Evolutionary conservation across 228 moss, liverwort and hornwort species (phyloP).

Genomic region (Sphagnum fallax): DNA sequence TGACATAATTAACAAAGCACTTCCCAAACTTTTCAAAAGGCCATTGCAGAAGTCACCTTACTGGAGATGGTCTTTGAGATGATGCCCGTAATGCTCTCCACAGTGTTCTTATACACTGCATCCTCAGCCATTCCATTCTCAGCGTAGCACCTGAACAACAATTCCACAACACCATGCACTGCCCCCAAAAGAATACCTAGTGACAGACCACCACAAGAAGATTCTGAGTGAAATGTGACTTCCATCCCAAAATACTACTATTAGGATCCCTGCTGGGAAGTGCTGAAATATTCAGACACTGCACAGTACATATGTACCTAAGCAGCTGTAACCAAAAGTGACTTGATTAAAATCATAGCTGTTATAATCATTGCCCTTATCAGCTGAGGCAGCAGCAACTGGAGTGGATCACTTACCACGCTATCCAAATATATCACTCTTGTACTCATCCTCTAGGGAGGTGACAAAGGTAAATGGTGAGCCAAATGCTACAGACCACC

Average conservation of each 20-base stretch:
- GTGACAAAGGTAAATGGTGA: slow-evolving; percentile 95
- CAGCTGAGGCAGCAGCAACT: no score
- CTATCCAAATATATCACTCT: slow-evolving; percentile 94
- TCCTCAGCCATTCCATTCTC: slow-evolving; percentile 86
- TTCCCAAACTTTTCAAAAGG: no score
- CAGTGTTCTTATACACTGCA: slow-evolving; percentile 88
- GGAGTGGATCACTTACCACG: slow-evolving; percentile 42
- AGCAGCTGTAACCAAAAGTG: no score
- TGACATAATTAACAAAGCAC: no score
- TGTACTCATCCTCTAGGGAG: slow-evolving; percentile 88
- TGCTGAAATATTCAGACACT: no score
- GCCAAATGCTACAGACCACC: slow-evolving; percentile 87
- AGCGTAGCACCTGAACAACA: slow-evolving; percentile 78
- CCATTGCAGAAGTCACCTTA: slow-evolving; percentile 30
- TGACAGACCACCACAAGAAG: not conserved
- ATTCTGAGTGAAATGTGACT: no score
- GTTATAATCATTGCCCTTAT: no score
- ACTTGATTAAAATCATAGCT: no score
- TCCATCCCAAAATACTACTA: no score
- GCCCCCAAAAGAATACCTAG: slow-evolving; percentile 88
- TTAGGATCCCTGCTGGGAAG: no score
- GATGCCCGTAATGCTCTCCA: slow-evolving; percentile 86
- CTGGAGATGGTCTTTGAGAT: slow-evolving; percentile 85
- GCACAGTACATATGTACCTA: no score
- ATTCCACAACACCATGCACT: slow-evolving; percentile 93